Evolutionary conservation across 208 protist genomes (phyloP).

Genomic region (Crithidia bombi): DNA sequence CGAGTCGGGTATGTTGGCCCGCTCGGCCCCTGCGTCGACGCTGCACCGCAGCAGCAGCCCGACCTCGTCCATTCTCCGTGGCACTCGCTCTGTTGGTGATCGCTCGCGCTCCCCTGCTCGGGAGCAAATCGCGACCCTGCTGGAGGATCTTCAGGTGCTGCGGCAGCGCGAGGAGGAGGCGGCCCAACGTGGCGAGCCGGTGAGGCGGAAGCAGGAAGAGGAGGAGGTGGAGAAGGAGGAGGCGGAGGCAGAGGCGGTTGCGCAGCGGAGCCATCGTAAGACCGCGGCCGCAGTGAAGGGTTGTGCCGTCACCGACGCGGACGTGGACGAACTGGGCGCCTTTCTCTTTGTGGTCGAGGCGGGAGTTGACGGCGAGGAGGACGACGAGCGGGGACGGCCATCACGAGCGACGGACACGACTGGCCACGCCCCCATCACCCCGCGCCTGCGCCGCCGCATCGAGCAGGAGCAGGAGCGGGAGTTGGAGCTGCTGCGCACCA

Average conservation of each 20-base stretch:
- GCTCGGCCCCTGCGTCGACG: background rate
- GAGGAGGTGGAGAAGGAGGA: constrained; percentile 8
- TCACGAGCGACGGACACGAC: constrained; percentile 37
- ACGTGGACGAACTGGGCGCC: background rate
- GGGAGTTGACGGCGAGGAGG: constrained; percentile 2
- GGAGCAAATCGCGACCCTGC: constrained; percentile 16
- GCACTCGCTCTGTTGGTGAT: background rate
- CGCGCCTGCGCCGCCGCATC: constrained; percentile 36
- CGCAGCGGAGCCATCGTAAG: constrained; percentile 15
- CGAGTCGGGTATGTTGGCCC: background rate
- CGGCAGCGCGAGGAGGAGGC: constrained; percentile 16
- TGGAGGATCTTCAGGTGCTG: constrained; percentile 28
- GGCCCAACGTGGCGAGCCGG: background rate
- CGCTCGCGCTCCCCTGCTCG: background rate
- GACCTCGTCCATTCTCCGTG: background rate
- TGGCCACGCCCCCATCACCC: constrained; percentile 49
- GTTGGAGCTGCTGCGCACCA: constrained; percentile 35
- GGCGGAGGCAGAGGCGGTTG: constrained; percentile 12
- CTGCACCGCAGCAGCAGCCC: constrained; percentile 1
- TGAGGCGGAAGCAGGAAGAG: background rate
- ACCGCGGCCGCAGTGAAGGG: background rate
- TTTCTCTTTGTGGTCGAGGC: constrained; percentile 3
- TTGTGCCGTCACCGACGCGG: background rate
- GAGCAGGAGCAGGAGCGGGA: constrained; percentile 41
- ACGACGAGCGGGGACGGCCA: background rate